A percentile compares a stretch with the other conserved stretches of the same genome.
Evolutionary conservation across 2,329 filamentous ascomycete species (phyloP).

Genomic region (Zalaria obscura): DNA sequence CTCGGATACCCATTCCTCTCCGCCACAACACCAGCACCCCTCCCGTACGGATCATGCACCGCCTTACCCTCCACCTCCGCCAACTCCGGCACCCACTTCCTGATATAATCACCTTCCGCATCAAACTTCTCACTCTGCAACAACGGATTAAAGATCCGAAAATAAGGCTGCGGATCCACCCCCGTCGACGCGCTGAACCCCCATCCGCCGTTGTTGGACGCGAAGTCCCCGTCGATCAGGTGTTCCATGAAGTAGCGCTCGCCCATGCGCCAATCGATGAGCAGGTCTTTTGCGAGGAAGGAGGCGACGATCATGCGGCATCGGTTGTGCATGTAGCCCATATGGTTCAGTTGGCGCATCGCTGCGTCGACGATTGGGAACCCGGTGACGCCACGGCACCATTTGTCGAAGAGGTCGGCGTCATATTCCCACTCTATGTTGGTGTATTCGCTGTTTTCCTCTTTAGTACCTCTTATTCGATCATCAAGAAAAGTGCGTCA

Average conservation of each 20-base stretch:
- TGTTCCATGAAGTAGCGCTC: slow-evolving; percentile 74
- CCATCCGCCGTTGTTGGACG: slow-evolving; percentile 62
- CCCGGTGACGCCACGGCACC: slow-evolving; percentile 62
- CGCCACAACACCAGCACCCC: slow-evolving; percentile 44
- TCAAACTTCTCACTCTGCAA: slow-evolving; percentile 83
- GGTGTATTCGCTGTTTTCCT: slow-evolving; percentile 47
- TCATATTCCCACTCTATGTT: slow-evolving; percentile 75
- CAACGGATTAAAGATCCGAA: slow-evolving; percentile 77
- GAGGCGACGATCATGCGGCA: slow-evolving; percentile 73
- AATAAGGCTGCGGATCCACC: slow-evolving; percentile 80
- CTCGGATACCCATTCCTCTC: slow-evolving; percentile 58
- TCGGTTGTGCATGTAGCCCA: slow-evolving; percentile 74
- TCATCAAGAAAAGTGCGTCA: background rate
- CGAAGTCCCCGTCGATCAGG: slow-evolving; percentile 66
- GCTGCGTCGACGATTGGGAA: slow-evolving; percentile 77
- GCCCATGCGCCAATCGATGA: slow-evolving; percentile 72
- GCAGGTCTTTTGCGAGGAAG: slow-evolving; percentile 65
- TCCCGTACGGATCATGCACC: slow-evolving; percentile 68
- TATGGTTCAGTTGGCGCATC: slow-evolving; percentile 60
- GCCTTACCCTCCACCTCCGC: slow-evolving; percentile 47
- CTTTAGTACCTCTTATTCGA: no score
- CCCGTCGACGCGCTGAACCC: slow-evolving; percentile 53
- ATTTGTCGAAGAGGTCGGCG: slow-evolving; percentile 51
- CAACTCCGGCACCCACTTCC: slow-evolving; percentile 70
- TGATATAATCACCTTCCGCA: slow-evolving; percentile 61